Percentiles rank a stretch among this genome's conserved stretches.
Evolutionary conservation across 2,329 filamentous ascomycete species (phyloP).

Genomic region (Pyrenophora seminiperda): DNA sequence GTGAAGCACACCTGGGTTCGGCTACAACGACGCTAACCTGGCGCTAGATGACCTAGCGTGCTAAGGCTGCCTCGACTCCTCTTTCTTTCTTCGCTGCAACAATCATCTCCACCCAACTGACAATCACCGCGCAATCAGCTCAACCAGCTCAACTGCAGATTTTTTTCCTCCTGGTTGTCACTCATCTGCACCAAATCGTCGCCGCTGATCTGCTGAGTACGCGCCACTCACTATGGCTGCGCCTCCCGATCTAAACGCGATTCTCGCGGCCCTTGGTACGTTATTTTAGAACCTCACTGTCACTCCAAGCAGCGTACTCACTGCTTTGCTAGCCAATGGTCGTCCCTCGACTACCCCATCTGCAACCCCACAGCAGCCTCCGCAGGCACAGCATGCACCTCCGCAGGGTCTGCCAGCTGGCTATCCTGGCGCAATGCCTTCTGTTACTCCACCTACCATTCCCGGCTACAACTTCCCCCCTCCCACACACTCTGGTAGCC

Average conservation of each 20-base stretch:
- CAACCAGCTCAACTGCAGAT: slow-evolving; percentile 10
- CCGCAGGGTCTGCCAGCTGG: slow-evolving; percentile 51
- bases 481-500: slow-evolving; percentile 73
- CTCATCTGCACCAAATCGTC: not conserved
- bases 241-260: slow-evolving; percentile 47
- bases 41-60: slow-evolving; percentile 9
- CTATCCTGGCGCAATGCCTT: slow-evolving; percentile 51
- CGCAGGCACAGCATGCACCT: slow-evolving; percentile 49
- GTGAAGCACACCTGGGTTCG: not conserved
- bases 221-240: slow-evolving; percentile 38
- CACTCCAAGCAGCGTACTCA: slow-evolving; percentile 11
- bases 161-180: not conserved
- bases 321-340: slow-evolving; percentile 50
- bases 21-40: slow-evolving; percentile 2
- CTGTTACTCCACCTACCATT: slow-evolving; percentile 49
- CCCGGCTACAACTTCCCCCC: slow-evolving; percentile 63
- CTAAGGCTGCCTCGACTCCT: slow-evolving; percentile 15
- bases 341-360: slow-evolving; percentile 54
- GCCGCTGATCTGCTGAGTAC: slow-evolving; percentile 1
- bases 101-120: slow-evolving; percentile 21
- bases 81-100: slow-evolving; percentile 21
- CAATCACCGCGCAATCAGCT: slow-evolving; percentile 15
- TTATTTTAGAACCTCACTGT: not conserved
- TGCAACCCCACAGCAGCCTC: slow-evolving; percentile 52
- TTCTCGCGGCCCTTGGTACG: slow-evolving; percentile 48